A percentile compares a stretch with the other conserved stretches of the same genome.
These are phyloP conservation scores for Candida smagusa DNA, from an alignment of 1,139 yeast genomes.

Conservation along the genomic window DNA sequence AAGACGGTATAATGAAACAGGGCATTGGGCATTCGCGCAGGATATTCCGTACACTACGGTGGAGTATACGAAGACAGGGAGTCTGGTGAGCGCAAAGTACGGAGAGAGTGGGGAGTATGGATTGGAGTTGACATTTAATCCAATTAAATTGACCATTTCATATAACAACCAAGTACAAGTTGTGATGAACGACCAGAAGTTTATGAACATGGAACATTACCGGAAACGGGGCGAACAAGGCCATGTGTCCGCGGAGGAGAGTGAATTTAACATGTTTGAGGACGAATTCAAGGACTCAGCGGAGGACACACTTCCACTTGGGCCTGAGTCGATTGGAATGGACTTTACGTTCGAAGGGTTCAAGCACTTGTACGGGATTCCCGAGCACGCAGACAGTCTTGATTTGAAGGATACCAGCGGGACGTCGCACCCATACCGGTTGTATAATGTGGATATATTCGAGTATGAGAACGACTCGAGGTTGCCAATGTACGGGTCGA, in stretches of 20 bases:
- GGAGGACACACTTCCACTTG: conserved; percentile 63
- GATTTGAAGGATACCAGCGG: conserved; percentile 65
- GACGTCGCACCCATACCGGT: conserved; percentile 65
- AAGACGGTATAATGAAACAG: conserved; percentile 59
- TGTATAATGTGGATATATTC: conserved; percentile 90
- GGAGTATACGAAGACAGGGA: conserved; percentile 14
- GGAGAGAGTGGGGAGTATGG: conserved; percentile 37
- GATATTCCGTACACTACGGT: conserved; percentile 8
- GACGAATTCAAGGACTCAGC: conserved; percentile 63
- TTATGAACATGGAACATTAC: conserved; percentile 78
- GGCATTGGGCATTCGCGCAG: conserved; percentile 52
- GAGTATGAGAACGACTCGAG: conserved; percentile 83
- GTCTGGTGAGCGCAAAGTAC: conserved; percentile 29
- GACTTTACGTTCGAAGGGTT: conserved; percentile 68
- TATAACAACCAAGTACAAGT: conserved; percentile 47
- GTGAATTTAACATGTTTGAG: conserved; percentile 52
- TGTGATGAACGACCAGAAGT: conserved; percentile 62
- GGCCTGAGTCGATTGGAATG: conserved; percentile 86
- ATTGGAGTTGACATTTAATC: conserved; percentile 43
- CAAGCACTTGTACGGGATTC: conserved; percentile 78
- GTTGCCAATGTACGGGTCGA: conserved; percentile 91
- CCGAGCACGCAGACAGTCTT: conserved; percentile 88
- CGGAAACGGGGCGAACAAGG: conserved; percentile 41
- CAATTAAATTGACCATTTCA: conserved; percentile 50
- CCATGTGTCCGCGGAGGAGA: conserved; percentile 53